Base-by-base conservation (phyloP, 2,329 filamentous ascomycete species). In the Exophiala lecanii-corni region DNA sequence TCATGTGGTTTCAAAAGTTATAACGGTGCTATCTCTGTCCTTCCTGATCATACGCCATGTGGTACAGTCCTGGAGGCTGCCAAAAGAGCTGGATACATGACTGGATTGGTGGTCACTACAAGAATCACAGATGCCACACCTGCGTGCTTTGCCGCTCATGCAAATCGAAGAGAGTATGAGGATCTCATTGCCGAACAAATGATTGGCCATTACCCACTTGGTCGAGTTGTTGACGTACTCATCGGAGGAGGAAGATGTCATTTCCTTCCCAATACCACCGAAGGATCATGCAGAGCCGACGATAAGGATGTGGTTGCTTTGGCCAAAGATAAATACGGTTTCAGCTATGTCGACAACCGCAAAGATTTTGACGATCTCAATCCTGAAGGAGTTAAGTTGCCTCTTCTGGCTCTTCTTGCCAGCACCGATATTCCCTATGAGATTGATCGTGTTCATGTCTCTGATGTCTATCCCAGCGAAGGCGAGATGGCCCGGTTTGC, bases 111-210 rank as follows among this genome's bases (percentile, higher is more conserved):
- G 2, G 92, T 96, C 20, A 98, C 92, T 1, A 98, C 92, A 1
- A 80, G 91, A 49, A 81, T 97, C 49, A 96, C 92, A 3, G 92
- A 98, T 69, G 92, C 92, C 3, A 98, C 92, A 2, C 92, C 92
- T 1, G 92, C 92, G 2, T 94, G 88, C 65, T 98, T 98, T 63
- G 89, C 88, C 3, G 81, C 86, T 35, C 92, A 97, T 61, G 92
- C 89, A 12, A 81, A 88, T 50, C 72, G 79, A 52, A 80, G 92
- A 37, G 70, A 74, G 47, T 86, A 94, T 68, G 86, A 94, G 63
- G 89, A 97, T 63, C 78, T 84, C 38, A 96, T 98, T 58, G 92
- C 92, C 1, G 75, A 91, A 58, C 92, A 98, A 63, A 85, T 97
- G 72, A 73, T 96, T 35, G 92, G 92, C 26, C 80, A 91, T 51